These are phyloP conservation scores for Vitis cinerea DNA, from an alignment of 164 flowering plant species.

Conservation along the genomic window DNA sequence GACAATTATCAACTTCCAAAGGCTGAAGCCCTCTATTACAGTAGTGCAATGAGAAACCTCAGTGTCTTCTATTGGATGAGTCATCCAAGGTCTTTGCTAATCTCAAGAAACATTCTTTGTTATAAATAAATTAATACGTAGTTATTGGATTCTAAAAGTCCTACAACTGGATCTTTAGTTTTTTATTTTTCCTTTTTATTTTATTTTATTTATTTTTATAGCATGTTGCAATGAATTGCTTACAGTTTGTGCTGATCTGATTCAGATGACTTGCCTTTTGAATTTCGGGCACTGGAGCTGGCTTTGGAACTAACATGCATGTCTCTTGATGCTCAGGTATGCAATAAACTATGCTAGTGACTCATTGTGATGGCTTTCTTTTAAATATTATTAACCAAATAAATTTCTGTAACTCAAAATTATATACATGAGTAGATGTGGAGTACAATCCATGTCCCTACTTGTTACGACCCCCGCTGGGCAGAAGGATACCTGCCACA, in stretches of 20 bases:
- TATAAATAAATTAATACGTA: not conserved
- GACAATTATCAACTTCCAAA: not conserved
- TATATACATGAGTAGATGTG: no score
- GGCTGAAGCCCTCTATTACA: no score
- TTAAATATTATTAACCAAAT: not conserved
- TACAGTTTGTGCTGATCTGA: conserved; percentile 27
- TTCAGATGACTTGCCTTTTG: conserved; percentile 95
- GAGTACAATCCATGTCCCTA: no score
- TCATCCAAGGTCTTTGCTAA: not conserved
- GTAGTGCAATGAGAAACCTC: not conserved
- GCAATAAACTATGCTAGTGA: not conserved
- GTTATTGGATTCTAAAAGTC: not conserved
- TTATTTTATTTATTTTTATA: no score
- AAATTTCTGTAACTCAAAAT: no score
- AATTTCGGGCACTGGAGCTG: conserved; percentile 91
- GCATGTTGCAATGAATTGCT: conserved; percentile 15
- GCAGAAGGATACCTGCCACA: no score
- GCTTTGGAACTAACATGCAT: conserved; percentile 89
- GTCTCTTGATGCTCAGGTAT: conserved; percentile 92
- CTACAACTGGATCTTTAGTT: not conserved
- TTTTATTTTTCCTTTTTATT: not conserved
- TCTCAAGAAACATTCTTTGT: not conserved
- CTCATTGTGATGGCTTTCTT: no score
- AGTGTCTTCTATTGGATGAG: not conserved
- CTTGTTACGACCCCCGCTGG: no score